Evolutionary conservation across 2,329 filamentous ascomycete species (phyloP), one percentile per base, ranked within the genome.

Genomic region (Epichloe hybrida): DNA sequence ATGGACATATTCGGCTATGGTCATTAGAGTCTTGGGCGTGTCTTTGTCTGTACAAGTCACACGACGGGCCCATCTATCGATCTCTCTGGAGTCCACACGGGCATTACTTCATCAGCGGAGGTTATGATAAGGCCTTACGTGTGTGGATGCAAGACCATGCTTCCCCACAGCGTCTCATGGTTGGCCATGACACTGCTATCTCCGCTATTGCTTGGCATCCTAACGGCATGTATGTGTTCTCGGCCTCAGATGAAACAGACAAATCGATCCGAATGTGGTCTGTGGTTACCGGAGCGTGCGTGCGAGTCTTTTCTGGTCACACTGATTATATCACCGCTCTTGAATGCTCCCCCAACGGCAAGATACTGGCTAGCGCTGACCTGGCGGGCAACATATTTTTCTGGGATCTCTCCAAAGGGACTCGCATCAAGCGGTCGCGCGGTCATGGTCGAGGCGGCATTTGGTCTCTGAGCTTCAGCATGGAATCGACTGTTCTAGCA

Each of bases 181-280:
- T 91, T 3, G 93, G 93, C 1, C 93, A 98, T 62, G 90, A 97
- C 58, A 88, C 89, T 20, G 84, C 88, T 58, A 87, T 96, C n/a
- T 94, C 94, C 48, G 82, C 83, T 42, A 76, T 96, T n/a, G 76
- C 86, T 13, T 98, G 93, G 82, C 93, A 98, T 61, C 88, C 91
- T 0, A 98, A 98, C 63, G 88, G 88, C 17, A 81, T 86, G 5
- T 98, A 97, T 60, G 73, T 96, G 43, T 96, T 98, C 67, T 96
- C 93, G 0, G 89, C 86, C 3, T 94, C 88, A 12, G 86, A 86
- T 57, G 90, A 83, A 62, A 79, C 75, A 6, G 81, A 98, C 67
- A 91, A 91, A 66, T 93, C 89, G 0, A 87, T 97, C 36, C 84
- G 93, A 34, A 97, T 98, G 91, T 98, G 93, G 93, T 84, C 89